Percentiles rank a stretch among this genome's conserved stretches.
phyloP scores from a whole-genome alignment of 345 rosid genomes.

The Populus deltoides region DNA sequence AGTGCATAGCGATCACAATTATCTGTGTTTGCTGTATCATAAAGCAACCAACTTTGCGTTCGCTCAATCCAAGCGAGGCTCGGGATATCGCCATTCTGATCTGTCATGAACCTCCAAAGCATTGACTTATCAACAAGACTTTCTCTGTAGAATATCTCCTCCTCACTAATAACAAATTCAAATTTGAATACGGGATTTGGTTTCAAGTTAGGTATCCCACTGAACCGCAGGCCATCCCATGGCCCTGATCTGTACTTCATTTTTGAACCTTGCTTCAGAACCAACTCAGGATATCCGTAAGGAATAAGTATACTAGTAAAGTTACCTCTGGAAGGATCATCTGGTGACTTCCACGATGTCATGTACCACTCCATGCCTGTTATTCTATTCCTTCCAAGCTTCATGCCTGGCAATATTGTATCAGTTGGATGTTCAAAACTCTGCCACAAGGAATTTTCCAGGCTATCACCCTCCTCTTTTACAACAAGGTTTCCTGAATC shows the following conservation, averaged over 20 bases:
- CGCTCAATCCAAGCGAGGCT: background rate
- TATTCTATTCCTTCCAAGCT: background rate
- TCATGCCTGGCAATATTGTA: background rate
- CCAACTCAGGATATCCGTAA: background rate
- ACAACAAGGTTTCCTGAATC: background rate
- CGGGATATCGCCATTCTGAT: background rate
- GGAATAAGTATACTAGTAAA: background rate
- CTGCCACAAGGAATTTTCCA: background rate
- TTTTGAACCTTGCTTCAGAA: background rate
- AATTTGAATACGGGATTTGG: background rate
- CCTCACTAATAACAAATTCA: constrained; percentile 1
- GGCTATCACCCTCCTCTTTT: background rate
- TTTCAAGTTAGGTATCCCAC: background rate
- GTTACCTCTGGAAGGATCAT: constrained; percentile 14
- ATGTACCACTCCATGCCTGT: constrained; percentile 1
- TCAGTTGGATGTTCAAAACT: constrained; percentile 5
- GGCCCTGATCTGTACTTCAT: background rate
- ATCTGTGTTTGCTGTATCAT: background rate
- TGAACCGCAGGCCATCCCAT: constrained; percentile 9
- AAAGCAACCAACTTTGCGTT: background rate
- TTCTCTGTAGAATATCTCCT: constrained; percentile 5
- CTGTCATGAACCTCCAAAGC: background rate
- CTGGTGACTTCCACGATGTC: constrained; percentile 2
- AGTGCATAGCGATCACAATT: constrained; percentile 3
- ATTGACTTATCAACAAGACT: background rate